phyloP scores from a whole-genome alignment of 768 basidiomycete genomes.

The Mycena rosella region DNA sequence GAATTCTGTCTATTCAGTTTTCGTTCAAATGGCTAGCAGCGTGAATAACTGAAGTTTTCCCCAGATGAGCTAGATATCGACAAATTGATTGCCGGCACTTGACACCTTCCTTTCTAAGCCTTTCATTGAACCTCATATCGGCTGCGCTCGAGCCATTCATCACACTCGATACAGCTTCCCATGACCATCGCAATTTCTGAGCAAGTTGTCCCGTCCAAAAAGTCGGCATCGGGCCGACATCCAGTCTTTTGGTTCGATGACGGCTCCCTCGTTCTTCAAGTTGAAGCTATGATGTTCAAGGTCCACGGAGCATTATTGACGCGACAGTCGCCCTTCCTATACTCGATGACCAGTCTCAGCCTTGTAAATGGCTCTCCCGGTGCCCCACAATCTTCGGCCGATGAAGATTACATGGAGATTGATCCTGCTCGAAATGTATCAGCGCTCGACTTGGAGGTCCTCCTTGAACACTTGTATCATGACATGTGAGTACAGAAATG shows the following conservation, averaged over 20 bases:
- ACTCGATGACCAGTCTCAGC: background rate
- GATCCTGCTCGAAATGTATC: constrained; percentile 54
- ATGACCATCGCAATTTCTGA: background rate
- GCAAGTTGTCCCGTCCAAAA: background rate
- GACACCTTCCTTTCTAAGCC: constrained; percentile 4
- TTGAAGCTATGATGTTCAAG: constrained; percentile 63
- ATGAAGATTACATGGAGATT: constrained; percentile 43
- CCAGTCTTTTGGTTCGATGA: constrained; percentile 76
- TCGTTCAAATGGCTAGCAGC: no score
- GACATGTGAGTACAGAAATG: constrained; percentile 66
- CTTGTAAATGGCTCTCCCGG: background rate
- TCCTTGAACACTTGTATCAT: constrained; percentile 78
- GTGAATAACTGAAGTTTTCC: no score
- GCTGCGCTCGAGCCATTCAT: background rate
- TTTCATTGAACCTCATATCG: background rate
- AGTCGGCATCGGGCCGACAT: constrained; percentile 45
- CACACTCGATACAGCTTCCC: background rate
- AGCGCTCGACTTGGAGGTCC: constrained; percentile 63
- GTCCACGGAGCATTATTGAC: constrained; percentile 66
- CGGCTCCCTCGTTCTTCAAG: constrained; percentile 67
- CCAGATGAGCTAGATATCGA: background rate
- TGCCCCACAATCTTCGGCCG: background rate
- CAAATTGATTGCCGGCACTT: no score
- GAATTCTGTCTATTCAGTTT: background rate
- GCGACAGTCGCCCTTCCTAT: constrained; percentile 59